Conservation (phyloP, 495 filamentous ascomycete species). For the Daldinia loculata region DNA sequence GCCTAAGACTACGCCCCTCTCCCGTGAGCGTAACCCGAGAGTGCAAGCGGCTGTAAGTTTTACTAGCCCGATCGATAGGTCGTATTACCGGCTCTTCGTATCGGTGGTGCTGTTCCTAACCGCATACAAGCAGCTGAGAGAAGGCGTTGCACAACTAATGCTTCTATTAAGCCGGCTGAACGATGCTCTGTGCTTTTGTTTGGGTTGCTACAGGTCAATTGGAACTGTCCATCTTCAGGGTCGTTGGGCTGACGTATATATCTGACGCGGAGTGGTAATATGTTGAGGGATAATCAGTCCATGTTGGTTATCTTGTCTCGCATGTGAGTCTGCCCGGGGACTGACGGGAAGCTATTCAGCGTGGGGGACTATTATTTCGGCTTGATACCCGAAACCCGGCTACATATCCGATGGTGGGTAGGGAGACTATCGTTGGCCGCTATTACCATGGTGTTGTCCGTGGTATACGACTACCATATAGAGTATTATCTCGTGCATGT, state of each 20-base stretch:
- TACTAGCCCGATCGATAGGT: conserved; percentile 1
- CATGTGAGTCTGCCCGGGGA: too few species aligned
- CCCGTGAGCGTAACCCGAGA: neutral
- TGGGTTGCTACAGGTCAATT: neutral
- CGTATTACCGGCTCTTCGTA: neutral
- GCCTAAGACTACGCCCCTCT: neutral
- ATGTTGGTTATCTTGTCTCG: neutral
- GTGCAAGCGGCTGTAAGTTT: neutral
- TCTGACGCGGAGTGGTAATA: neutral
- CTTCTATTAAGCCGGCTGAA: neutral
- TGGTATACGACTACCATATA: neutral
- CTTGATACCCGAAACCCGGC: neutral
- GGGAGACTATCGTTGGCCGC: neutral
- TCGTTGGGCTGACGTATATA: conserved; percentile 8
- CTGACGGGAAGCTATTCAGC: neutral
- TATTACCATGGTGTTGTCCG: neutral
- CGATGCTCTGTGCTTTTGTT: neutral
- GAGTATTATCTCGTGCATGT: neutral
- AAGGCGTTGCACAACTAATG: neutral
- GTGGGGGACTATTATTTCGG: conserved; percentile 2
- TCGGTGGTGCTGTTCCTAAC: neutral
- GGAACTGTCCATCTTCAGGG: neutral
- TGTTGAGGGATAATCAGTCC: conserved; percentile 2
- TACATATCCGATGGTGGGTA: conserved; percentile 1
- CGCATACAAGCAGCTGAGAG: neutral